Evolutionary conservation across 768 basidiomycete genomes (phyloP), one percentile per base, ranked within the genome.

Genomic region (Tulasnella sp.): DNA sequence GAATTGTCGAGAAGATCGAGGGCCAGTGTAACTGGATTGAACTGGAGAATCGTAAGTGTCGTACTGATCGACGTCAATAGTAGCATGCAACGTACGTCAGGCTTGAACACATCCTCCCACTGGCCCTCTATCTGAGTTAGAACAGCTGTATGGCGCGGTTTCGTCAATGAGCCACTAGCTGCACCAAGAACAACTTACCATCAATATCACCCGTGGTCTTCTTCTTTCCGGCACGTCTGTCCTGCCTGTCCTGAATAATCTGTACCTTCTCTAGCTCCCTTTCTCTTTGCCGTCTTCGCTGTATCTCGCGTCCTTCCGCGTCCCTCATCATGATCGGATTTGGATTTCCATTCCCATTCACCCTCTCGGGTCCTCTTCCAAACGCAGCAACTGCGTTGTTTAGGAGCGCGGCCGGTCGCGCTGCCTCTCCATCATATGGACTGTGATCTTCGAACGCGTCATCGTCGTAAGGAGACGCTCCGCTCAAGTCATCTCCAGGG

Each of bases 21-120:
- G 3, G 96, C 94, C 38, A 98, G 77, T 67, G 94, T 87, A 32
- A 96, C 94, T 50, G 87, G 86, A 69, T 96, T 95, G 73, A 98
- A 99, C 85, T 93, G 66, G 41, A 29, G 58, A 26, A 52, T 60
- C 30, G 30, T 50, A 17, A 26, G 29, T 38, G 3, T 51, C 50
- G 29, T 24, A 42, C 42, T 30, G 13, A 44, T 21, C 5, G 34
- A 38, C 7, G 34, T 38, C 34, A 38, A 15, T 38, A 15, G 34
- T 48, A 5, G 47, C 47, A 7, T 48, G 47, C 34, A 51, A 66
- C 80, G 73, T 70, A 90, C 89, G 70, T 90, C 85, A 38, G 85
- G 79, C 62, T 89, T 81, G 56, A 85, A 81, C 30, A 92, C 84
- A 67, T 90, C 85, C 66, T 88, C 87, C 92, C 92, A 96, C 58